Base-by-base conservation (phyloP, 2,329 filamentous ascomycete species). In the Claviceps purpurea region DNA sequence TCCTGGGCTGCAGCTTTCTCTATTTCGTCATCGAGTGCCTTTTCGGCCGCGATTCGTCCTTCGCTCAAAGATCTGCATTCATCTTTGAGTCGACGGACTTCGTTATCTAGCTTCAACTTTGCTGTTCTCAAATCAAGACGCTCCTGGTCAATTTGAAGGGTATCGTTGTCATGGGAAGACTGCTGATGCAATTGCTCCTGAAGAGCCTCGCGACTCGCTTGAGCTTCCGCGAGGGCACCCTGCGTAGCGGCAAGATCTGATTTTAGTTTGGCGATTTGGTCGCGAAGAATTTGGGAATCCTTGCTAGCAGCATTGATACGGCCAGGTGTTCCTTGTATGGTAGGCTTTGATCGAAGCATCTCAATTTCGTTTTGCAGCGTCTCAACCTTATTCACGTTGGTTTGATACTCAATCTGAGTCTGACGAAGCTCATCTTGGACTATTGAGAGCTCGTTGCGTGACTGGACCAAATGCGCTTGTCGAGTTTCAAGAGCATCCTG, bases 331-430 rank as follows among this genome's bases (percentile, higher is more conserved):
- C 37, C 47, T 16, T 30, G 40, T 5, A 40, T 42, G 38, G 40
- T 24, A 38, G 51, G 38, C 39, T 50, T 63, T 37, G 52, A 60
- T 63, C 89, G 84, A 14, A 90, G 68, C 30, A 87, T 78, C 50
- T 87, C 82, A n/a, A 89, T 74, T 62, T 89, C 86, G 57, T 89
- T 85, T 62, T 90, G 84, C 20, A 90, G 65, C 7, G 76, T 75
- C 53, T 85, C 78, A 2, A 82, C 72, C 63, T 82, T 87, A 57
- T 86, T 82, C 48, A 73, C 72, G 54, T 87, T 73, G 1, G 73
- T 64, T 57, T 81, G 77, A 61, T 80, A 76, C 57, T 84, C 80
- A 22, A 83, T 74, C 56, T 82, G 79, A 26, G 78, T 78, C 49
- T 84, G 73, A n/a, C 85, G 79, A 8, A 89, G 73, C 52, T 89